Percentiles rank a stretch among this genome's conserved stretches.
Conservation (phyloP, 441 rosid genomes). For the Euphorbia neoarborescens region DNA sequence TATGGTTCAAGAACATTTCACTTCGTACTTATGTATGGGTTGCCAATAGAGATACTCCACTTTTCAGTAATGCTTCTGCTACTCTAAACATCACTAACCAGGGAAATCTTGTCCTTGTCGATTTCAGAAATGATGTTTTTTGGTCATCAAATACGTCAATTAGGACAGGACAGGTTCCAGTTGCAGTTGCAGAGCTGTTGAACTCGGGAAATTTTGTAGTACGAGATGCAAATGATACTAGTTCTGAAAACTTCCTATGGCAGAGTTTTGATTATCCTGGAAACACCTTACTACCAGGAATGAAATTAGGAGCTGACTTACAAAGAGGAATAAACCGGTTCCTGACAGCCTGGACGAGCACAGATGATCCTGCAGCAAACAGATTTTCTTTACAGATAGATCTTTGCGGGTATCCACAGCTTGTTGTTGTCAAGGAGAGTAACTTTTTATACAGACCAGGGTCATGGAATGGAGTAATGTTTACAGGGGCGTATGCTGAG, state of each 20-base stretch:
- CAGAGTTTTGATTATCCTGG: slow-evolving; percentile 21
- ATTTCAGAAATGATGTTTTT: not conserved
- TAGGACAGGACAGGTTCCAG: no score
- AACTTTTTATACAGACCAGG: slow-evolving; percentile 36
- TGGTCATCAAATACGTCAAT: no score
- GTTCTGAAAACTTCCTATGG: slow-evolving; percentile 25
- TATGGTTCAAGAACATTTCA: no score
- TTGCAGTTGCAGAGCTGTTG: slow-evolving; percentile 13
- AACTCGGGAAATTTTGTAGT: slow-evolving; percentile 58
- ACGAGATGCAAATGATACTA: slow-evolving; percentile 25
- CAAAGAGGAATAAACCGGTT: not conserved
- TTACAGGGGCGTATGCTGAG: slow-evolving; percentile 31
- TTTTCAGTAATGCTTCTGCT: no score
- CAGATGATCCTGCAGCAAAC: slow-evolving; percentile 49
- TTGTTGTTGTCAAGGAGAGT: slow-evolving; percentile 22
- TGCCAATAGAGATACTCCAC: no score
- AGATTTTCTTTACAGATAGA: slow-evolving; percentile 25
- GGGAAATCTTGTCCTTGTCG: slow-evolving; percentile 27
- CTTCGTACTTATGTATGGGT: no score
- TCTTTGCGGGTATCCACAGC: slow-evolving; percentile 27
- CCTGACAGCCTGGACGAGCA: slow-evolving; percentile 52
- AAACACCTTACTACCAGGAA: slow-evolving; percentile 46
- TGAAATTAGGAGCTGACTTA: slow-evolving; percentile 38
- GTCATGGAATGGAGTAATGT: slow-evolving; percentile 44
- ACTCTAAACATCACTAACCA: slow-evolving; percentile 29